Evolutionary conservation across 192 early-diverging fungal genomes (phyloP), one percentile per base, ranked within the genome.

Genomic region (Diversispora eburnea): DNA sequence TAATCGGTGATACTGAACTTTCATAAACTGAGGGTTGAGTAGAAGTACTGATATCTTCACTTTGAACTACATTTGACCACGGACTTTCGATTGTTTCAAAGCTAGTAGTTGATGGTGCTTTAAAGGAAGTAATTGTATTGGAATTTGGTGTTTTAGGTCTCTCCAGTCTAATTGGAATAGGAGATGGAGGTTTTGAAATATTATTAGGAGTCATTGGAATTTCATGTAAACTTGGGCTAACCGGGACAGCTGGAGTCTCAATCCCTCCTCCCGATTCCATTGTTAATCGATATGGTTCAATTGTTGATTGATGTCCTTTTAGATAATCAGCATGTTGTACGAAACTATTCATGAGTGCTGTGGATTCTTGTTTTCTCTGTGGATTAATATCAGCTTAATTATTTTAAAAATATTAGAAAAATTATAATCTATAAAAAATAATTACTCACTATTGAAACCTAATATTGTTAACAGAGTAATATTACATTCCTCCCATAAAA

Each of bases 261-360:
- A 33, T 2, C 25, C 25, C 25, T 33, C 25, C 25, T 33, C 25
- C 25, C 2, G 25, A 33, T 33, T 33, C 25, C 25, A 33, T 33
- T 33, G 25, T 33, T 33, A 33, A 33, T 33, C 2, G 25, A 2
- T 33, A 33, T 33, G 25, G 25, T 33, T 33, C 25, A 33, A 33
- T 33, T 33, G 25, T 33, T 33, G 25, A 33, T 33, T 33, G 25
- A 2, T 33, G 25, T 19, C 74, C 66, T 39, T 77, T 76, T 8
- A 91, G 76, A 61, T 82, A 73, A 60, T 91, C 88, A 1, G 87
- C 87, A 60, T 75, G 79, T 42, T 73, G 48, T 17, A 87, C 67
- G 72, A 86, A 84, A 59, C 68, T 70, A 43, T 67, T 60, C 1
- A 88, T 78, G n/a, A 88, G 57, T 3, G 64, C 74, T 22, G 74